These are phyloP conservation scores for Mallotus japonicus DNA, from an alignment of 441 rosid species.

Conservation along the genomic window DNA sequence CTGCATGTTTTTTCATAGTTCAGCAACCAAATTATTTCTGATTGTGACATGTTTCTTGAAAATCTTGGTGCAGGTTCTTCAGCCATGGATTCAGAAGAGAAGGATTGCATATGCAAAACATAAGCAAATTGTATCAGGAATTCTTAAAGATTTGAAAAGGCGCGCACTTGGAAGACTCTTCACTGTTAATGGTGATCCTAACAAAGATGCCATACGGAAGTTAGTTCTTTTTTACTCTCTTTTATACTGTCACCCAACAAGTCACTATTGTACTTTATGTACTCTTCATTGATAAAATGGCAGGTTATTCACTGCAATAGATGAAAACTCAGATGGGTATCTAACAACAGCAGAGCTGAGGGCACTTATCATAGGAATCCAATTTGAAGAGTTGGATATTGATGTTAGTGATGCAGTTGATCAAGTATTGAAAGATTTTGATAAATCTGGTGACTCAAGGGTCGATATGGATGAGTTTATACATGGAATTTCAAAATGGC, in stretches of 20 bases:
- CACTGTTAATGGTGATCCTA: constrained; percentile 53
- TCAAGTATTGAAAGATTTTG: constrained; percentile 65
- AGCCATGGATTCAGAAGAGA: constrained; percentile 72
- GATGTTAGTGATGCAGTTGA: constrained; percentile 60
- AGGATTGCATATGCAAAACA: constrained; percentile 53
- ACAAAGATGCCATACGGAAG: constrained; percentile 44
- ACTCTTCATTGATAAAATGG: constrained; percentile 14
- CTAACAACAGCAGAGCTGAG: constrained; percentile 61
- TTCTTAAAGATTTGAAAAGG: constrained; percentile 54
- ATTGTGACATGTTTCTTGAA: not conserved
- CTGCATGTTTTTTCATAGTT: not conserved
- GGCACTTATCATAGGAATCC: constrained; percentile 77
- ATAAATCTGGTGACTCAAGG: constrained; percentile 42
- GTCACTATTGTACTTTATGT: not conserved
- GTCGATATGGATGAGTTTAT: constrained; percentile 53
- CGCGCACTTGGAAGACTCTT: constrained; percentile 66
- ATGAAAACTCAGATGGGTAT: constrained; percentile 52
- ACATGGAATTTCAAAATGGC: constrained; percentile 58
- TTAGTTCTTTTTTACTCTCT: constrained; percentile 28
- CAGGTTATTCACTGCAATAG: constrained; percentile 73
- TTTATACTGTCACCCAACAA: not conserved
- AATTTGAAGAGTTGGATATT: constrained; percentile 69
- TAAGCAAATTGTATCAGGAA: constrained; percentile 64
- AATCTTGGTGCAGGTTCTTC: constrained; percentile 52
- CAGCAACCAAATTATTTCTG: not conserved